Evolutionary conservation across 1,139 yeast species (phyloP).

Genomic region (Lodderomyces margitis): DNA sequence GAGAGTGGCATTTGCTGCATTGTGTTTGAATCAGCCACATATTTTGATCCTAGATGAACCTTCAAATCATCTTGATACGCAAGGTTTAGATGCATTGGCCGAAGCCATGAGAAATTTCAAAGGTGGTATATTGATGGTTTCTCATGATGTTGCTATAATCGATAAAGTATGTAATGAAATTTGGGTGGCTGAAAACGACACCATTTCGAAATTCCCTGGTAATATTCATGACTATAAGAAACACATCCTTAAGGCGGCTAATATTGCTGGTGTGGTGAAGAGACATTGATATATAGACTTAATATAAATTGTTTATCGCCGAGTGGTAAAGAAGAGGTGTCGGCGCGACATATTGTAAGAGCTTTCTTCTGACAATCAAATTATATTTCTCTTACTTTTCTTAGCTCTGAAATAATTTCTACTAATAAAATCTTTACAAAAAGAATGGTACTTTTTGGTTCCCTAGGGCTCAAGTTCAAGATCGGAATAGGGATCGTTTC

Average conservation of each 20-base stretch:
- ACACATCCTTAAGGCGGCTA: conserved; percentile 76
- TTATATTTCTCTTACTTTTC: no score
- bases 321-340: background rate
- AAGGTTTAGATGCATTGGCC: conserved; percentile 93
- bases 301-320: background rate
- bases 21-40: conserved; percentile 90
- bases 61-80: conserved; percentile 96
- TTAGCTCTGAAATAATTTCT: background rate
- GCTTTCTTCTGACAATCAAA: no score
- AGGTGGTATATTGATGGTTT: conserved; percentile 97
- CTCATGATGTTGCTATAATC: conserved; percentile 93
- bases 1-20: conserved; percentile 95
- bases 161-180: conserved; percentile 86
- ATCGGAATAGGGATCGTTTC: conserved; percentile 54
- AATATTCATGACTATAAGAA: conserved; percentile 84
- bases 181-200: conserved; percentile 90
- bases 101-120: conserved; percentile 83
- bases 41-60: conserved; percentile 94
- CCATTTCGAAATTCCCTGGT: conserved; percentile 80
- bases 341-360: background rate
- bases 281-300: conserved; percentile 48
- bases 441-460: conserved; percentile 11
- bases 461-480: conserved; percentile 29
- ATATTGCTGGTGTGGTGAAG: conserved; percentile 83
- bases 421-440: background rate